phyloP scores from a whole-genome alignment of 1,284 basidiomycete species.

The Rhodotorula sp. region DNA sequence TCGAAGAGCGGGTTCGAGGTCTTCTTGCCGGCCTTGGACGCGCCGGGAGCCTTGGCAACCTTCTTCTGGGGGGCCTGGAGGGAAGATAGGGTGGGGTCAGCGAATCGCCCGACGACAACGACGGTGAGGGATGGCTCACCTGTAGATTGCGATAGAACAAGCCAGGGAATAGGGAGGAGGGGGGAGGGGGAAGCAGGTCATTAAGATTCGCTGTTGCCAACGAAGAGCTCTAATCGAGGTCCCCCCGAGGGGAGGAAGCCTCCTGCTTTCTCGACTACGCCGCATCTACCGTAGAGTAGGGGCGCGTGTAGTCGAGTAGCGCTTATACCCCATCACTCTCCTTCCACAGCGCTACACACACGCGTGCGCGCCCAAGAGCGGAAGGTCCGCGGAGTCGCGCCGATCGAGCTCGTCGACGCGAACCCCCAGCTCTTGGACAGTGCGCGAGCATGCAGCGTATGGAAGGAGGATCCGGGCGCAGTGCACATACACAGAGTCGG shows the following conservation, averaged over 20 bases:
- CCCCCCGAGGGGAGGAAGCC: neutral
- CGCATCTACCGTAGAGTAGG: neutral
- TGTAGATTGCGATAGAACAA: neutral
- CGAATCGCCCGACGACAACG: neutral
- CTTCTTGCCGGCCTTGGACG: slow-evolving; percentile 61
- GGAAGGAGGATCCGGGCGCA: neutral
- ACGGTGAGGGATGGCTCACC: slow-evolving; percentile 1
- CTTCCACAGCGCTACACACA: too few relatives aligned
- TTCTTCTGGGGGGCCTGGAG: slow-evolving; percentile 25
- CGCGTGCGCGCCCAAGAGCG: too few relatives aligned
- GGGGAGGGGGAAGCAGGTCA: slow-evolving; percentile 25
- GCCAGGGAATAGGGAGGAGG: neutral
- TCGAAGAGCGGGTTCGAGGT: slow-evolving; percentile 95
- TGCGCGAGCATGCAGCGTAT: neutral
- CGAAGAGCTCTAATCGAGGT: slow-evolving; percentile 34
- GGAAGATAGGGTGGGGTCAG: neutral
- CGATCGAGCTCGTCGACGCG: neutral
- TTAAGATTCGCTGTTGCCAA: slow-evolving; percentile 27
- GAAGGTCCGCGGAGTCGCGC: too few relatives aligned
- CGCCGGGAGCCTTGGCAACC: slow-evolving; percentile 40
- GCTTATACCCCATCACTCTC: neutral
- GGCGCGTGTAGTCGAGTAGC: neutral
- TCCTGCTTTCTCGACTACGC: slow-evolving; percentile 3
- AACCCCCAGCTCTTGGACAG: neutral
- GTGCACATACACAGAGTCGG: neutral